A percentile compares a stretch with the other conserved stretches of the same genome.
phyloP scores from a whole-genome alignment of 495 filamentous ascomycete genomes.

The Podospora comata region DNA sequence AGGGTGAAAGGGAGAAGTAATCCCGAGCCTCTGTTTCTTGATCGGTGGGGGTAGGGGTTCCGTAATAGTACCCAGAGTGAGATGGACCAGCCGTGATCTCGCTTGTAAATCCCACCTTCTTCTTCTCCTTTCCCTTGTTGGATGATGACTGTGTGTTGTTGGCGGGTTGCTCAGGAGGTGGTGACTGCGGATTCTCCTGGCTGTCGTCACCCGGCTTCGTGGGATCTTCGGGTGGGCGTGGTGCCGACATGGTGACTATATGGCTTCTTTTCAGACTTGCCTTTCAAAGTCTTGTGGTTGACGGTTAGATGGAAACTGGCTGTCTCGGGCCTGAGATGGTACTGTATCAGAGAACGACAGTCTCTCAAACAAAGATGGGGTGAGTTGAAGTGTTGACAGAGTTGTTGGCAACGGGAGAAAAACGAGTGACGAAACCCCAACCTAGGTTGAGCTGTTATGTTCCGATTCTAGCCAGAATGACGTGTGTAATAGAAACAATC shows the following conservation, averaged over 20 bases:
- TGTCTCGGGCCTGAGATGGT: background rate
- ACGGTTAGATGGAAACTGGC: background rate
- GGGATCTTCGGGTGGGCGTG: slow-evolving; percentile 10
- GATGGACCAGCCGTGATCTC: slow-evolving; percentile 2
- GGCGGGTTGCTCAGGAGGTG: slow-evolving; percentile 7
- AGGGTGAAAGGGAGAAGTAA: slow-evolving; percentile 27
- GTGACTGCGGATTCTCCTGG: background rate
- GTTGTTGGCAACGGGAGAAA: background rate
- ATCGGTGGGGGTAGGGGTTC: slow-evolving; percentile 16
- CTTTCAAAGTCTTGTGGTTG: background rate
- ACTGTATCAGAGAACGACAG: background rate
- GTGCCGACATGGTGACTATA: slow-evolving; percentile 17
- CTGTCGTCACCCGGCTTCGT: background rate
- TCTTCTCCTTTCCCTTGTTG: slow-evolving; percentile 32
- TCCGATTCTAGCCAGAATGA: background rate
- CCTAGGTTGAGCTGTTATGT: background rate
- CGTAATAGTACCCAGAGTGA: slow-evolving; percentile 5
- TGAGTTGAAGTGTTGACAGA: background rate
- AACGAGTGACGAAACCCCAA: background rate
- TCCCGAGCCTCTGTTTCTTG: slow-evolving; percentile 15
- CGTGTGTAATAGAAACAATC: background rate
- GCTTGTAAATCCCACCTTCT: slow-evolving; percentile 31
- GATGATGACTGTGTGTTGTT: background rate
- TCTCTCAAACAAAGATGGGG: background rate
- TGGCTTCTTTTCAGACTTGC: background rate